These are phyloP conservation scores for Vicia faba DNA, from an alignment of 306 rosid species.

Conservation along the genomic window DNA sequence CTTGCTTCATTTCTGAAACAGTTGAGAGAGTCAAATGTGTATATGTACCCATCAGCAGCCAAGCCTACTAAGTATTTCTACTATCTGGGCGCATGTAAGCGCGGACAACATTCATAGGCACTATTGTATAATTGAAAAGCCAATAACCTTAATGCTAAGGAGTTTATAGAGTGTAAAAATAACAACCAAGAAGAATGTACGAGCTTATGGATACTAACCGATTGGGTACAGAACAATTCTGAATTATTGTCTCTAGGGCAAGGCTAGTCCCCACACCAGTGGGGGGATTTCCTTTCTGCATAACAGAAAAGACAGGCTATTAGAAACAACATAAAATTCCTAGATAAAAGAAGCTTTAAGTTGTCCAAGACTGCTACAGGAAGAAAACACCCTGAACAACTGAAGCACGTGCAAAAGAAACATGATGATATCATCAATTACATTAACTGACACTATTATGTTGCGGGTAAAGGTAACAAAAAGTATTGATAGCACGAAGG, in stretches of 20 bases:
- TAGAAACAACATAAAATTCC: conserved; percentile 31
- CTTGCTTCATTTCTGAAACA: conserved; percentile 68
- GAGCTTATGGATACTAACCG: conserved; percentile 53
- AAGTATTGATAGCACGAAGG: conserved; percentile 18
- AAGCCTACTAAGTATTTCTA: conserved; percentile 5
- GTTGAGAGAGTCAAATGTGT: conserved; percentile 23
- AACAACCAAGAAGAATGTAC: conserved; percentile 12
- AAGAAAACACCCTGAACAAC: conserved; percentile 23
- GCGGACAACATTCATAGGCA: not conserved
- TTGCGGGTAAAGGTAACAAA: conserved; percentile 16
- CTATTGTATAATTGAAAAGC: not conserved
- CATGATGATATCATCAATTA: conserved; percentile 1
- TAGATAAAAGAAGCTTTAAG: conserved; percentile 23
- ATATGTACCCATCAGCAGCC: conserved; percentile 7
- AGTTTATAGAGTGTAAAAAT: conserved; percentile 31
- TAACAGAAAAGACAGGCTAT: conserved; percentile 29
- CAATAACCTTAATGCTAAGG: conserved; percentile 18
- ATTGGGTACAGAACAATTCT: conserved; percentile 60
- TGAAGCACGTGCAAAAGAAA: conserved; percentile 24
- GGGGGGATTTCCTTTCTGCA: conserved; percentile 79
- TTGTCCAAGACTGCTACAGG: conserved; percentile 23
- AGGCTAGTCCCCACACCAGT: conserved; percentile 91
- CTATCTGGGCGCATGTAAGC: conserved; percentile 1
- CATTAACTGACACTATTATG: conserved; percentile 6
- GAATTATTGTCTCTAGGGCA: conserved; percentile 91